Evolutionary conservation across 352 stramenopile genomes (phyloP).

Genomic region (Globisporangium polare): DNA sequence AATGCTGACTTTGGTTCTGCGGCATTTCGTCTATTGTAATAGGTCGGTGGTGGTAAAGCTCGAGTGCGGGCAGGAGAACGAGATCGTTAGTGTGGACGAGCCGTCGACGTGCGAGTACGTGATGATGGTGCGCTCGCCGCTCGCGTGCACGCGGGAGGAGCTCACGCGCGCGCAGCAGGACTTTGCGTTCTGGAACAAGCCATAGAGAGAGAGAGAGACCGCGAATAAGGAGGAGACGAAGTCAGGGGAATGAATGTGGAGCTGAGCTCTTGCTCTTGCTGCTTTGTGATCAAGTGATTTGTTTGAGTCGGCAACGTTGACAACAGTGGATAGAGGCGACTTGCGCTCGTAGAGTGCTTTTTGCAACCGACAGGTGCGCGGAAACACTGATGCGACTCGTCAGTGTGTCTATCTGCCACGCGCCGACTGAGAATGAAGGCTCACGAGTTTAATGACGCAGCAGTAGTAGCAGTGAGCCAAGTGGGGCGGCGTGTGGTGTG

Average conservation of each 20-base stretch:
- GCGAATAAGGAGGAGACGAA: background rate
- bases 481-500: constrained; percentile 11
- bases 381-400: no score
- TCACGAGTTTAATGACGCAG: background rate
- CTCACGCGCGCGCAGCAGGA: constrained; percentile 39
- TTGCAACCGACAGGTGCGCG: background rate
- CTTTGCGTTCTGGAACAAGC: constrained; percentile 43
- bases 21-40: background rate
- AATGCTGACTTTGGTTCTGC: background rate
- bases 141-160: constrained; percentile 52
- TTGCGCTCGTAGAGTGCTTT: background rate
- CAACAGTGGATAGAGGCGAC: no score
- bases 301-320: no score
- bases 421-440: background rate
- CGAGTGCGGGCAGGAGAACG: constrained; percentile 74
- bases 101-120: constrained; percentile 92
- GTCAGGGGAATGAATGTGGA: background rate
- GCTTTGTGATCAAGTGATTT: no score
- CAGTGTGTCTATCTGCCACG: background rate
- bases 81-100: constrained; percentile 89
- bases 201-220: background rate
- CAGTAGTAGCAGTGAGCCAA: background rate
- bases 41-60: constrained; percentile 71
- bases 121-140: constrained; percentile 68
- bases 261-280: background rate